Conservation (phyloP, 2,329 filamentous ascomycete species). For the Escovopsis sp. region DNA sequence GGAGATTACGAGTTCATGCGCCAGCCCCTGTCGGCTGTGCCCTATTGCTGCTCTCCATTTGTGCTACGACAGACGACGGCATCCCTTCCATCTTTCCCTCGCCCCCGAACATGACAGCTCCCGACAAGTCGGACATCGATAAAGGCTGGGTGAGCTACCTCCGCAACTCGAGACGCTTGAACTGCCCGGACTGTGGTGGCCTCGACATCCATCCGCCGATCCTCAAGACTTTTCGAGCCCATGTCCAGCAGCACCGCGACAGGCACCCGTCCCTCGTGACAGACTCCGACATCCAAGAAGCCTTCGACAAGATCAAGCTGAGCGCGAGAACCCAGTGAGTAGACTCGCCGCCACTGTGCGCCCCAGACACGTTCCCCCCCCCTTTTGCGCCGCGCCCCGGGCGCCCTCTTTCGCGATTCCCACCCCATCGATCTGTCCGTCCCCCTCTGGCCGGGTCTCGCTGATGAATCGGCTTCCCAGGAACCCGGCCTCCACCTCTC, state of each 20-base stretch:
- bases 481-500: not conserved
- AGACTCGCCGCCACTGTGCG: too few species aligned
- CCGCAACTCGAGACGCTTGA: conserved; percentile 11
- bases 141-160: conserved; percentile 13
- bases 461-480: not conserved
- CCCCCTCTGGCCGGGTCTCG: too few species aligned
- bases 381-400: too few species aligned
- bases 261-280: conserved; percentile 10
- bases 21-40: too few species aligned
- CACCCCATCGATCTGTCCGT: too few species aligned
- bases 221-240: conserved; percentile 14
- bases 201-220: conserved; percentile 10
- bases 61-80: too few species aligned
- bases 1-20: too few species aligned
- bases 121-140: not conserved
- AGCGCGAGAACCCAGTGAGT: conserved; percentile 2
- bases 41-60: too few species aligned
- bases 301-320: conserved; percentile 9
- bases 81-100: too few species aligned
- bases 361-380: too few species aligned
- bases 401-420: too few species aligned
- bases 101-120: not conserved
- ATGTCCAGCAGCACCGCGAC: conserved; percentile 8
- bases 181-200: conserved; percentile 12
- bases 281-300: conserved; percentile 13